Conservation (phyloP, 176 grass and related monocot genomes). For the Secale cereale region DNA sequence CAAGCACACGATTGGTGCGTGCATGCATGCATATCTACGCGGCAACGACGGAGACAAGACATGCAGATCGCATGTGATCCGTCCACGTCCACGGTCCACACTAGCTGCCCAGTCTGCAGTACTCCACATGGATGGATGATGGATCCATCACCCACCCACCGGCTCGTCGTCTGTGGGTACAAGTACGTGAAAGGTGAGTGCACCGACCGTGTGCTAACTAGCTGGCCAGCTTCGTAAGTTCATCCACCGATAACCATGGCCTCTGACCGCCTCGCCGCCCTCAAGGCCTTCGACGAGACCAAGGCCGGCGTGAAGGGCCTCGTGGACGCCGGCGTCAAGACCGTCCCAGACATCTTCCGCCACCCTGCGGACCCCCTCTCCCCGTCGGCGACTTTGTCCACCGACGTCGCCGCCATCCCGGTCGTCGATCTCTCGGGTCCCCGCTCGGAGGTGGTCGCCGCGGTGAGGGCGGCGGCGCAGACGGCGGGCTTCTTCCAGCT, state of each 20-base stretch:
- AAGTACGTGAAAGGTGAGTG: no score
- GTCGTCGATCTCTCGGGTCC: background rate
- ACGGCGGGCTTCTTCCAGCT: background rate
- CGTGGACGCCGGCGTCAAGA: background rate
- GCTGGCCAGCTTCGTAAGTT: no score
- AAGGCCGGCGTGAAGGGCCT: background rate
- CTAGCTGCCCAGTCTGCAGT: background rate
- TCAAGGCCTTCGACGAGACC: background rate
- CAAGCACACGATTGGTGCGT: background rate
- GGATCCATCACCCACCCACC: no score
- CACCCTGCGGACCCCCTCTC: background rate
- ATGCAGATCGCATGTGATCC: background rate
- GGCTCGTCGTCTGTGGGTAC: no score
- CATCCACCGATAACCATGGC: no score
- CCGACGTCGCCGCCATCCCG: background rate
- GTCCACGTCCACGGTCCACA: background rate
- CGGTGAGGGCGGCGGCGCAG: background rate
- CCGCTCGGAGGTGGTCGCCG: background rate
- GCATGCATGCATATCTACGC: background rate
- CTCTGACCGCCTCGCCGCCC: background rate
- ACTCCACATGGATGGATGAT: background rate
- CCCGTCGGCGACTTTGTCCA: no score
- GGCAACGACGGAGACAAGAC: background rate
- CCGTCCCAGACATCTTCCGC: background rate
- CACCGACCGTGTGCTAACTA: no score